Base-by-base conservation (phyloP, 495 filamentous ascomycete genomes). In the Trichocladium uniseriatum region DNA sequence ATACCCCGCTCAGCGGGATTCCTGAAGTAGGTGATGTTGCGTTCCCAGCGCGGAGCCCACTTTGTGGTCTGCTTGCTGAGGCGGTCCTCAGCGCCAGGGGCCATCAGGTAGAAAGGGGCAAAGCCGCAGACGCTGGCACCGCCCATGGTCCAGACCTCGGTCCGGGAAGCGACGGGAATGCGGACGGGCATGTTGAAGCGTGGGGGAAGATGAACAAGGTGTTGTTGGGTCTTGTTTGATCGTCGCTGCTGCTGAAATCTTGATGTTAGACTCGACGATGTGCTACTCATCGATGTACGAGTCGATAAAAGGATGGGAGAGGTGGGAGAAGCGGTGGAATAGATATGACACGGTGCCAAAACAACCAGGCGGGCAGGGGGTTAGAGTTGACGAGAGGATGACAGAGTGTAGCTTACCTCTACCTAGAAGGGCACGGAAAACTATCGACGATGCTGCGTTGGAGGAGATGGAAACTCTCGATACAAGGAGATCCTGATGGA, bases 31-130 rank as follows among this genome's bases (percentile, higher is more conserved):
- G 57, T 68, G 54, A 70, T 74, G 63, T 70, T 74, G 42, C 69
- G 67, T 54, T 76, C 68, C 72, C 72, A 76, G 21, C 62, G 63
- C 8, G 72, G 72, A 7, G 72, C 72, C 72, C 72, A 76, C 48
- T 67, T 63, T 36, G 54, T 45, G 0, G 72, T 74, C 58, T 72
- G 69, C 1, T 53, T 43, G 14, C 65, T 61, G 16, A 76, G 34
- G 14, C 65, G 66, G 51, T 73, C 70, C 41, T 71, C 61, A 43
- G 69, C 70, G 39, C 70, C 70, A 14, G 72, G 72, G 10, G 65
- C 47, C 47, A 72, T 61, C 56, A 76, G 59, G 63, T 73, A 73
- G 58, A 76, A 68, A 1, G 72, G 72, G 8, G 71, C 69, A 37
- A 76, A 68, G 39, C 57, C 64, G 34, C 51, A 51, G 46, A 71